Base-by-base conservation (phyloP, 2,329 filamentous ascomycete species). In the Fusarium begoniae region DNA sequence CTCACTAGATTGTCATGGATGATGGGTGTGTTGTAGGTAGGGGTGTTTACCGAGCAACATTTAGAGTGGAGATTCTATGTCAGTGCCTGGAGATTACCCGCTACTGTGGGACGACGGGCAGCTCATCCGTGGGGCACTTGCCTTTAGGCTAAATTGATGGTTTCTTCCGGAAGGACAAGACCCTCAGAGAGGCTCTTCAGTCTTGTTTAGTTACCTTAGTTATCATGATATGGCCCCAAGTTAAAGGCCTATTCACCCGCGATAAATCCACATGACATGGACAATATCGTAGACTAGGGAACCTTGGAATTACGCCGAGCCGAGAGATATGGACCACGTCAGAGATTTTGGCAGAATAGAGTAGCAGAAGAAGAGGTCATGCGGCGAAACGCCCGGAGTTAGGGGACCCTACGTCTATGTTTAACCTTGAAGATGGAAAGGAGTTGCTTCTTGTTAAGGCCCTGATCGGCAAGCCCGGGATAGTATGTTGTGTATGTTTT, bases 91-190 rank as follows among this genome's bases (percentile, higher is more conserved):
- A 68, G 75, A 75, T 76, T 78, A 78, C 56, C 75, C 75, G 76
- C 64, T 60, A 32, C 41, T 70, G 69, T 77, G 75, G 75, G 67
- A 75, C 69, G 59, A 74, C 54, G 66, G 48, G 70, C 63, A 70
- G 74, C 67, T 73, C 67, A 70, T 48, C 70, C 68, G 47, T 64
- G 60, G 59, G 55, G 63, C 55, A 56, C 38, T 43, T 32, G 20
- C 30, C 55, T 78, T 78, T 56, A 78, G 76, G 68, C 76, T 78
- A 77, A 78, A 78, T 76, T 41, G 59, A 38, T 57, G 47, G 24
- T 58, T 74, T 74, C 63, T 74, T 45, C 73, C 73, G 70, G 59
- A 48, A 41, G 32, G 24, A 54, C 41, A 32, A 28, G 37, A 57
- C 43, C 48, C 54, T 51, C 43, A 15, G 44, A 32, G 32, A 48